Evolutionary conservation across 169 alveolate genomes (phyloP), one percentile per base, ranked within the genome.

Genomic region (Eimeria nieschulzi): DNA sequence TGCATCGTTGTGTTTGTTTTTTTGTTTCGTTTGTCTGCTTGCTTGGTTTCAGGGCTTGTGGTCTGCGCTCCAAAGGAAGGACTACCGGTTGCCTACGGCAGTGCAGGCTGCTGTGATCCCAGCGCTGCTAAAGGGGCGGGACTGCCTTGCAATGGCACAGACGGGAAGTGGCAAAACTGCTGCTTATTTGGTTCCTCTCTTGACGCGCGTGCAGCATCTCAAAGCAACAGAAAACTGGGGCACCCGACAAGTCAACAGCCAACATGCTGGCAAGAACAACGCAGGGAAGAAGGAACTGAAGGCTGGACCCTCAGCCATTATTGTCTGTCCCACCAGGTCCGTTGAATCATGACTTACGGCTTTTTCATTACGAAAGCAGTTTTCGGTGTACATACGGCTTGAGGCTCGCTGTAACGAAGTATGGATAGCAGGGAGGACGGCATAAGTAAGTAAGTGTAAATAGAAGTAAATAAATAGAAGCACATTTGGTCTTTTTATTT

Each of bases 121-220:
- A 19, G 98, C 98, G 19, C 94, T 98, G 12, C 94, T 98, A 96
- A 95, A 97, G 83, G 99, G 99, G 39, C 91, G 98, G 64, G 99
- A 99, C 93, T 71, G 83, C 7, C 17, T 71, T 19, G 79, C 99
- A 33, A 97, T 98, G 53, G 99, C 99, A 0, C 99, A 98, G 92
- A 99, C 99, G 13, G 99, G 99, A 64, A 97, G 95, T 87, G 99
- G 99, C 5, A 99, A 98, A 95, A 99, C 99, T 0, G 93, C 98
- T 59, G 99, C 99, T 10, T 99, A 98, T 92, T 92, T 99, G 91
- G 97, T 99, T 55, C 99, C 99, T 0, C 93, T 98, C 92, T 92
- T 99, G 17, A 93, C 99, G 64, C 99, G 98, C 92, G 97, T 97
- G 5, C 92, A 46, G 96, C 63, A 94, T 97, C 64, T 98, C 97